These are phyloP conservation scores for Kregervanrija delftensis DNA, from an alignment of 805 yeast species.

Conservation along the genomic window DNA sequence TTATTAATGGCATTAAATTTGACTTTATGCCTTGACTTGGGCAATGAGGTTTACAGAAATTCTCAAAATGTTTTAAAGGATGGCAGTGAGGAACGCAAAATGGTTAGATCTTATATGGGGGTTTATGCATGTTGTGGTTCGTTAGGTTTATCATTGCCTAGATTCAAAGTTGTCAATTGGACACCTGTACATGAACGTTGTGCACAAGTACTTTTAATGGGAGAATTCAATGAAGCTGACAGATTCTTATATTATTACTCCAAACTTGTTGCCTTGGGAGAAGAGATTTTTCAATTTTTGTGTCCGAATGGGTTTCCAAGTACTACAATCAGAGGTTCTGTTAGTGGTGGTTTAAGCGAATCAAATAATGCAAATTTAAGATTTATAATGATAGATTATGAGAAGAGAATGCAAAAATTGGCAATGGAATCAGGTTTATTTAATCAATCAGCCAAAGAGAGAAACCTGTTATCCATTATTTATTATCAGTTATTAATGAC, in stretches of 20 bases:
- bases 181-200: slow-evolving; percentile 36
- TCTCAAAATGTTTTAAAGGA: slow-evolving; percentile 21
- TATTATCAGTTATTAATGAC: slow-evolving; percentile 46
- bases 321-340: background rate
- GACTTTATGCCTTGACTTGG: slow-evolving; percentile 43
- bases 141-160: slow-evolving; percentile 42
- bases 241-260: slow-evolving; percentile 39
- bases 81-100: slow-evolving; percentile 27
- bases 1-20: slow-evolving; percentile 38
- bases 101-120: slow-evolving; percentile 38
- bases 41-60: slow-evolving; percentile 28
- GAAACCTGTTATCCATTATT: slow-evolving; percentile 34
- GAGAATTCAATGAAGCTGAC: slow-evolving; percentile 33
- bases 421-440: slow-evolving; percentile 36
- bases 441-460: slow-evolving; percentile 28
- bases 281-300: slow-evolving; percentile 38
- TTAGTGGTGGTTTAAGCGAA: slow-evolving; percentile 1
- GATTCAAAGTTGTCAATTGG: slow-evolving; percentile 46
- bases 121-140: slow-evolving; percentile 47
- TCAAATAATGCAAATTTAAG: slow-evolving; percentile 11
- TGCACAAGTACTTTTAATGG: slow-evolving; percentile 26
- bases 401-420: slow-evolving; percentile 32
- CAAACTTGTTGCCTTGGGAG: slow-evolving; percentile 40
- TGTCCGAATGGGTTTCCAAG: slow-evolving; percentile 23
- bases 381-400: slow-evolving; percentile 32